Conservation (phyloP, 345 rosid species). For the Citrus glauca region DNA sequence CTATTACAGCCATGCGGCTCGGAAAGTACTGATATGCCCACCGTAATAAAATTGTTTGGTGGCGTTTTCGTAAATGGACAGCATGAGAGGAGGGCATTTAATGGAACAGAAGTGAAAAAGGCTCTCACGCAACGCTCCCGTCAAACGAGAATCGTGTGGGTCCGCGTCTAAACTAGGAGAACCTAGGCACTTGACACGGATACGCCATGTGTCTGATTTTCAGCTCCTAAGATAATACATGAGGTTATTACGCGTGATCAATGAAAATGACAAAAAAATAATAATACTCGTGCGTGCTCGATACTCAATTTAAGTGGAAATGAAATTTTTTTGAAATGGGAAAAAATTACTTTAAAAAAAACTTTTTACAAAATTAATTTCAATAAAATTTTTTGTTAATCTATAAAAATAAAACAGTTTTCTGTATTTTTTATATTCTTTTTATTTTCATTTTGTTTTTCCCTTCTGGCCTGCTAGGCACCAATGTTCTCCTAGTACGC, state of each 20-base stretch:
- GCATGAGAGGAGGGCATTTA: constrained; percentile 13
- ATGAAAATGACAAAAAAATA: too few species aligned
- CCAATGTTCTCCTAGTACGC: neutral
- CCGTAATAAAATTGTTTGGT: neutral
- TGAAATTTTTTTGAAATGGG: neutral
- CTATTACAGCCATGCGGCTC: neutral
- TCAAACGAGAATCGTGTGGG: constrained; percentile 41
- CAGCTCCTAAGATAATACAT: neutral
- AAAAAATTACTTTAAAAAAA: too few species aligned
- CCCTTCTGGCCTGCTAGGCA: too few species aligned
- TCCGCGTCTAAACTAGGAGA: constrained; percentile 30
- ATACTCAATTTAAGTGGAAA: neutral
- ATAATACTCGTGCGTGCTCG: too few species aligned
- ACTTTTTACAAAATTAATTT: too few species aligned
- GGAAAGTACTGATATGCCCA: constrained; percentile 15
- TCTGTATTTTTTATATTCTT: too few species aligned
- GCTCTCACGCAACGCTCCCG: constrained; percentile 8
- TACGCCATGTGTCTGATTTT: constrained; percentile 16
- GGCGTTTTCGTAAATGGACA: constrained; percentile 14
- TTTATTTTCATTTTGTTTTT: neutral
- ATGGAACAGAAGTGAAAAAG: constrained; percentile 13
- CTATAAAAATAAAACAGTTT: too few species aligned
- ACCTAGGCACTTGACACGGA: constrained; percentile 18
- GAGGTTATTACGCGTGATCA: neutral
- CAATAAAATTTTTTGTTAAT: too few species aligned